Conservation (phyloP, 1,139 yeast species). For the Kluyveromyces marxianus region DNA sequence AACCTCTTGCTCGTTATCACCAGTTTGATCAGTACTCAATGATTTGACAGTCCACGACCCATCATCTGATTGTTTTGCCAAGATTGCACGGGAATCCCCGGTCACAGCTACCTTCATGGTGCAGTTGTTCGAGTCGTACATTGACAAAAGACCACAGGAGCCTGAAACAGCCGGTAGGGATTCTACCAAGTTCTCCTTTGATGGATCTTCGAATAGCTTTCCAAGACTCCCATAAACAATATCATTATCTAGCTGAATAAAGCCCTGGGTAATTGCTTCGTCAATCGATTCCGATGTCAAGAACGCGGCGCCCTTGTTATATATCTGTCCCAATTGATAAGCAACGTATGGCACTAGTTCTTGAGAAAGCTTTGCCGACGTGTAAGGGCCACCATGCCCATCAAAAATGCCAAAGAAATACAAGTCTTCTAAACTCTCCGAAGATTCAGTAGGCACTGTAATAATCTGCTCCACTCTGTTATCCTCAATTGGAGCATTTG, state of each 20-base stretch:
- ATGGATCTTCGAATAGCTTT: constrained; percentile 55
- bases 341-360: constrained; percentile 69
- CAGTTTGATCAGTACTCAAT: constrained; percentile 88
- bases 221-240: constrained; percentile 72
- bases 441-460: constrained; percentile 57
- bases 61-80: constrained; percentile 59
- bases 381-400: constrained; percentile 97
- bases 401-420: constrained; percentile 94
- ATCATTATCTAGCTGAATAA: constrained; percentile 75
- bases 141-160: constrained; percentile 82
- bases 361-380: constrained; percentile 76
- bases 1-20: constrained; percentile 82
- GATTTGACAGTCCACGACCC: constrained; percentile 86
- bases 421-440: constrained; percentile 66
- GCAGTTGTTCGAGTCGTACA: constrained; percentile 71
- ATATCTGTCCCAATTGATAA: constrained; percentile 64
- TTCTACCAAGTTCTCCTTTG: constrained; percentile 43
- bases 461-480: constrained; percentile 83
- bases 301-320: constrained; percentile 9
- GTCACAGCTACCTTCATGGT: constrained; percentile 85
- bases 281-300: constrained; percentile 49
- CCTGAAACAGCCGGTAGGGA: constrained; percentile 94
- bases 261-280: constrained; percentile 74
- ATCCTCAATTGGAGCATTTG: constrained; percentile 92
- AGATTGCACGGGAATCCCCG: constrained; percentile 90